These are phyloP conservation scores for Trametopsis cervina DNA, from an alignment of 768 basidiomycete species.

Conservation along the genomic window DNA sequence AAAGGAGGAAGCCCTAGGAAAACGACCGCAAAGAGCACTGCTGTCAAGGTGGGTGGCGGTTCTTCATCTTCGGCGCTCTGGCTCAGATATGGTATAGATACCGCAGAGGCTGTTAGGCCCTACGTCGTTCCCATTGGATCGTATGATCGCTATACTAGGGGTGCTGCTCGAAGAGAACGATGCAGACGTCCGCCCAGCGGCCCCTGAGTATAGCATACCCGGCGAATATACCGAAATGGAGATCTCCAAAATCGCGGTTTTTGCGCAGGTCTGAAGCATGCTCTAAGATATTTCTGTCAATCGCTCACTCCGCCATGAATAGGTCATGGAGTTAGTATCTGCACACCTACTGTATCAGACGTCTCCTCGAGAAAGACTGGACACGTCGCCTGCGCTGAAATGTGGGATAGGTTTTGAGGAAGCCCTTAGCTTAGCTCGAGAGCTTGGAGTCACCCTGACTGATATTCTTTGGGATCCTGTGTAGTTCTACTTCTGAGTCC, in stretches of 20 bases:
- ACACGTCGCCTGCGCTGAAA: constrained; percentile 68
- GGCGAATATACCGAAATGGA: constrained; percentile 78
- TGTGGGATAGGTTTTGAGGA: constrained; percentile 61
- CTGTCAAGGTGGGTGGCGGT: constrained; percentile 20
- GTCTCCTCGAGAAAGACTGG: constrained; percentile 52
- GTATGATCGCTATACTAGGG: constrained; percentile 75
- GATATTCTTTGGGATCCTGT: constrained; percentile 61
- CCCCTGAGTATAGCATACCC: constrained; percentile 43
- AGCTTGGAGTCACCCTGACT: constrained; percentile 51
- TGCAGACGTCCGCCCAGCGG: constrained; percentile 36
- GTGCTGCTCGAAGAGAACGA: constrained; percentile 71
- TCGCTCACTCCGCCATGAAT: neutral
- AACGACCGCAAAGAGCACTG: constrained; percentile 13
- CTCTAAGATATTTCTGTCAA: neutral
- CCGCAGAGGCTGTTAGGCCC: constrained; percentile 80
- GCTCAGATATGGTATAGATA: constrained; percentile 32
- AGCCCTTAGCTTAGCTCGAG: constrained; percentile 47
- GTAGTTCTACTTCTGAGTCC: neutral
- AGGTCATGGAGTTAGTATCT: constrained; percentile 64
- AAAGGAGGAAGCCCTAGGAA: constrained; percentile 28
- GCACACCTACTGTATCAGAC: constrained; percentile 64
- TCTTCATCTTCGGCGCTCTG: neutral
- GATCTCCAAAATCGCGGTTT: constrained; percentile 51
- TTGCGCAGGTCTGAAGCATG: constrained; percentile 38
- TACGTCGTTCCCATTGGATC: constrained; percentile 67